Conservation (phyloP, 257 asterid species). For the Nicotiana noctiflora region DNA sequence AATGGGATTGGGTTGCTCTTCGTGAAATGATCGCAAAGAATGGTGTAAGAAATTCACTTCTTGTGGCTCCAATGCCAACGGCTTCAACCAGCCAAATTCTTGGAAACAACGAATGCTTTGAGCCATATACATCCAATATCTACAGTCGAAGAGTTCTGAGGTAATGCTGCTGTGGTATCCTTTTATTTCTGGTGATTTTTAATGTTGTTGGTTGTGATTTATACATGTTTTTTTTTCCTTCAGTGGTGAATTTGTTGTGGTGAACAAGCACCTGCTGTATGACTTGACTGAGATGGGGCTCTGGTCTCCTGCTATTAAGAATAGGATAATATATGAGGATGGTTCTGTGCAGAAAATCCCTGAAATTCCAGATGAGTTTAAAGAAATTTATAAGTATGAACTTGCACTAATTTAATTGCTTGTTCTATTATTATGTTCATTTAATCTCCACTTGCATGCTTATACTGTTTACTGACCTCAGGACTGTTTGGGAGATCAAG, state of each 20-base stretch:
- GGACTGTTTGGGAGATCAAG: slow-evolving; percentile 98
- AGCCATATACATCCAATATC: slow-evolving; percentile 92
- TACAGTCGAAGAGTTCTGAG: slow-evolving; percentile 92
- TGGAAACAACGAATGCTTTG: slow-evolving; percentile 96
- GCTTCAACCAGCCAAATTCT: slow-evolving; percentile 99
- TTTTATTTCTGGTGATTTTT: not conserved
- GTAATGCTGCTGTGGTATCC: slow-evolving; percentile 19
- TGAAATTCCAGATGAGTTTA: slow-evolving; percentile 66
- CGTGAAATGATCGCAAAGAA: slow-evolving; percentile 48
- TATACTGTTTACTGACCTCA: slow-evolving; percentile 15
- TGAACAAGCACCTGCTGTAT: slow-evolving; percentile 90
- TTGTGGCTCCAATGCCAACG: slow-evolving; percentile 97
- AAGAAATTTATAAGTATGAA: slow-evolving; percentile 78
- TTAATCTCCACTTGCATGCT: not conserved
- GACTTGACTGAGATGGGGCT: slow-evolving; percentile 93
- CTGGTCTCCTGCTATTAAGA: slow-evolving; percentile 83
- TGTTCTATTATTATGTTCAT: not conserved
- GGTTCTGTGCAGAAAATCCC: slow-evolving; percentile 87
- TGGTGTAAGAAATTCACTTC: slow-evolving; percentile 91
- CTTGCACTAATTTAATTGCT: not conserved
- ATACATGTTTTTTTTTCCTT: not conserved
- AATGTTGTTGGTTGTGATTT: slow-evolving; percentile 11
- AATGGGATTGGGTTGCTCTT: slow-evolving; percentile 90
- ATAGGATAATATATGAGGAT: slow-evolving; percentile 68
- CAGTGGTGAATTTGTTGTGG: slow-evolving; percentile 98